These are phyloP conservation scores for Berkeleyomyces basicola DNA, from an alignment of 2,329 filamentous ascomycete genomes.

Conservation along the genomic window DNA sequence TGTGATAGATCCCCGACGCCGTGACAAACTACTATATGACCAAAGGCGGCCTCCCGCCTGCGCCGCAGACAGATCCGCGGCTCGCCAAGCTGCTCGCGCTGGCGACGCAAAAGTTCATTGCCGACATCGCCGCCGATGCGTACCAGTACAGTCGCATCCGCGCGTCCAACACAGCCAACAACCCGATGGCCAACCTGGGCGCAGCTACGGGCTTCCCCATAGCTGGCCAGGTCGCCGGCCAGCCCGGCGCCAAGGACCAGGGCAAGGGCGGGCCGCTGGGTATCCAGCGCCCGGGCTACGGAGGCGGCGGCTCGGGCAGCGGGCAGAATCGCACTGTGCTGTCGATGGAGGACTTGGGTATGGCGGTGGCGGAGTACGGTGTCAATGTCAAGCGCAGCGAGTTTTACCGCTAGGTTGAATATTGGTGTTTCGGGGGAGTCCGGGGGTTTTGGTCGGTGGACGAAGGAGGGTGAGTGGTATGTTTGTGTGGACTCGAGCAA, in stretches of 20 bases:
- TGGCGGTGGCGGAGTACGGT: slow-evolving; percentile 95
- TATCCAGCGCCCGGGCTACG: slow-evolving; percentile 62
- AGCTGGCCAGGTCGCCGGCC: slow-evolving; percentile 41
- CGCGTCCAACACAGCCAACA: slow-evolving; percentile 74
- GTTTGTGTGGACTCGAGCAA: neutral
- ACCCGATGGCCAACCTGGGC: slow-evolving; percentile 75
- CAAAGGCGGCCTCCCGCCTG: slow-evolving; percentile 81
- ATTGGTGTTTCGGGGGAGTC: too few species aligned
- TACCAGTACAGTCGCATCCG: slow-evolving; percentile 97
- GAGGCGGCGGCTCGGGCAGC: slow-evolving; percentile 76
- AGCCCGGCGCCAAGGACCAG: slow-evolving; percentile 39
- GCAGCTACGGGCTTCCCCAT: slow-evolving; percentile 54
- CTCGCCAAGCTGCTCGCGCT: slow-evolving; percentile 87
- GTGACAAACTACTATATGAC: slow-evolving; percentile 98
- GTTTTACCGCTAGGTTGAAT: slow-evolving; percentile 57
- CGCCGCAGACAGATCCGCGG: slow-evolving; percentile 75
- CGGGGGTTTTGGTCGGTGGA: neutral
- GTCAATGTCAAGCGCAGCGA: slow-evolving; percentile 95
- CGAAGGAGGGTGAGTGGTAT: neutral
- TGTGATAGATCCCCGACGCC: slow-evolving; percentile 72
- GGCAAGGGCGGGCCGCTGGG: slow-evolving; percentile 46
- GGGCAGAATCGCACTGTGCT: slow-evolving; percentile 84
- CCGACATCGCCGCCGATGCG: slow-evolving; percentile 89
- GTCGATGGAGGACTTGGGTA: slow-evolving; percentile 96
- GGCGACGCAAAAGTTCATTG: slow-evolving; percentile 97